Evolutionary conservation across 768 basidiomycete genomes (phyloP), one percentile per base, ranked within the genome.

Genomic region (Heimioporus sp.): DNA sequence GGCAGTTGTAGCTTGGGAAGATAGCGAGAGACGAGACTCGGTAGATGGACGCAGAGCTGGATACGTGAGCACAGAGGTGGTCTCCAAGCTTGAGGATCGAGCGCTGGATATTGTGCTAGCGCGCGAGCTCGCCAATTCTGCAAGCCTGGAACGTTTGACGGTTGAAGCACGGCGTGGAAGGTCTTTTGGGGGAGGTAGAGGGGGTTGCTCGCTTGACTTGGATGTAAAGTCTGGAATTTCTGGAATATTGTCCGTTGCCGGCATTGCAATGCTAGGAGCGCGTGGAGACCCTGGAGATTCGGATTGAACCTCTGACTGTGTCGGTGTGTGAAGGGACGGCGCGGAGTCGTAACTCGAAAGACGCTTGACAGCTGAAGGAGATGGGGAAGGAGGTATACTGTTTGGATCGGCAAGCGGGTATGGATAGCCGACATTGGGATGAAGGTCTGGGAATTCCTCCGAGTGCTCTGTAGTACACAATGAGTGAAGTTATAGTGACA

Each of bases 31-130:
- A 30, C 69, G 62, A 17, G 87, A 90, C 44, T 80, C 76, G 3
- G 81, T 65, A 24, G 84, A 77, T n/a, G 87, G 89, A 16, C 88
- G 83, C 54, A 90, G 74, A 16, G 63, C 76, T 20, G 87, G 85
- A 62, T 85, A 90, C 1, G 89, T 90, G 59, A 83, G 80, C n/a
- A 86, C 75, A 21, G 87, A 83, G 4, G 80, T 82, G 0, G 80
- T 71, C 32, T 80, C 72, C 39, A 80, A 52, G 52, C 78, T 79
- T 3, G 78, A 80, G 20, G 82, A 80, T 44, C 77, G 72, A 20
- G 85, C 82, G 58, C 79, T 81, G 53, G 65, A 65, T 41, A 74
- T 62, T 28, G 75, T 75, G 49, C 80, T 80, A 3, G 82, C 77
- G 51, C 83, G 74, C 10, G 85, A 86, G 58, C 79, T 85, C 11